A percentile compares a stretch with the other conserved stretches of the same genome.
These are phyloP conservation scores for Dactylis glomerata DNA, from an alignment of 176 grass and related monocot genomes.

Conservation along the genomic window DNA sequence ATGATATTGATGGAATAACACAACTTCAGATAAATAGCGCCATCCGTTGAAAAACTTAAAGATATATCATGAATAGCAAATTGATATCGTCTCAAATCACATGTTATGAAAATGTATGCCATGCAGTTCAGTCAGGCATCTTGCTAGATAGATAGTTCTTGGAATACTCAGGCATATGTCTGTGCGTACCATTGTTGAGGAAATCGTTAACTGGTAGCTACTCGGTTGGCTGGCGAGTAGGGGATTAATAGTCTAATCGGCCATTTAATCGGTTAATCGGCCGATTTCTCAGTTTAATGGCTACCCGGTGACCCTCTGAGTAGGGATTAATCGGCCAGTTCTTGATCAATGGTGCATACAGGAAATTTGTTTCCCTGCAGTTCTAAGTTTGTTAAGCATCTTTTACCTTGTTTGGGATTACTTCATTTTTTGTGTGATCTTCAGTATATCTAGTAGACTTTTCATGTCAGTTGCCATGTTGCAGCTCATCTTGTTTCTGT, in stretches of 20 bases:
- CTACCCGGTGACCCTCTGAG: too few relatives aligned
- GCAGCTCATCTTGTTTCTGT: not conserved
- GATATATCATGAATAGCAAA: not conserved
- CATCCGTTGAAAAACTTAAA: constrained; percentile 5
- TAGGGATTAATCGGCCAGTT: too few relatives aligned
- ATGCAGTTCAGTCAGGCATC: not conserved
- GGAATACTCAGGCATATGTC: not conserved
- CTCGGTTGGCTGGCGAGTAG: too few relatives aligned
- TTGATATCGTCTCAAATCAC: not conserved
- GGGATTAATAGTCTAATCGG: too few relatives aligned
- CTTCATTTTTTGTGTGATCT: not conserved
- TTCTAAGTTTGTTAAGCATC: constrained; percentile 3
- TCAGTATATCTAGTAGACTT: not conserved
- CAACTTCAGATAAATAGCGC: not conserved
- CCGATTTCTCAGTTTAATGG: too few relatives aligned
- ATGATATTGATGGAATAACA: not conserved
- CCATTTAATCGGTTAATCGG: too few relatives aligned
- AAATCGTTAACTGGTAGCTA: too few relatives aligned
- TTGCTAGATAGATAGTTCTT: constrained; percentile 5
- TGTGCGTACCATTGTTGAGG: too few relatives aligned
- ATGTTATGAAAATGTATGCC: not conserved
- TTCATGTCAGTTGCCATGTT: not conserved
- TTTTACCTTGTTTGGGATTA: not conserved
- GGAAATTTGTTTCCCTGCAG: constrained; percentile 1
- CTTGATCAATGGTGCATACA: too few relatives aligned